These are phyloP conservation scores for Petunia hybrid DNA, from an alignment of 305 asterid species.

Conservation along the genomic window DNA sequence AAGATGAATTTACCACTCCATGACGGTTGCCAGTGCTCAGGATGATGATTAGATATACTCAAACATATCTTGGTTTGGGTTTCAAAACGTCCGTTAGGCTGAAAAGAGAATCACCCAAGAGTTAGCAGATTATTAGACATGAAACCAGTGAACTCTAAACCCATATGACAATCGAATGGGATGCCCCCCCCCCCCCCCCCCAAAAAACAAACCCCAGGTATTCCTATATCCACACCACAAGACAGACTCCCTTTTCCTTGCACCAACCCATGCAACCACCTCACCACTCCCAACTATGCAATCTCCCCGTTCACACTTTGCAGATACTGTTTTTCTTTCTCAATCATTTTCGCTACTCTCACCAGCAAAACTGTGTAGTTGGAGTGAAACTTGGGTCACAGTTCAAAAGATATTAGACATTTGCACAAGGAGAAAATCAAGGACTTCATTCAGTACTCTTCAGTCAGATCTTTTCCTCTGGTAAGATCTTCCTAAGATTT, in stretches of 20 bases:
- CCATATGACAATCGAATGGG: neutral
- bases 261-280: neutral
- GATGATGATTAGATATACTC: constrained; percentile 97
- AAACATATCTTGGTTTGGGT: constrained; percentile 96
- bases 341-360: constrained; percentile 1
- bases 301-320: neutral
- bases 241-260: neutral
- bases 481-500: neutral
- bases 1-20: constrained; percentile 79
- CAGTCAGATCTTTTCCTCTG: constrained; percentile 3
- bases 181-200: neutral
- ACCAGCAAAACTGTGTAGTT: neutral
- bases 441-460: neutral
- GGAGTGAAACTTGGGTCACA: neutral
- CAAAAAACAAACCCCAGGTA: too few species aligned
- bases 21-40: constrained; percentile 99
- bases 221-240: neutral
- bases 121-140: constrained; percentile 35
- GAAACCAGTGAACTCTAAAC: constrained; percentile 27
- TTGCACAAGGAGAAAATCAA: neutral
- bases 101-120: constrained; percentile 34
- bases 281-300: neutral
- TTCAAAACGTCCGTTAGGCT: constrained; percentile 98
- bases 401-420: neutral
- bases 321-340: too few species aligned